These are phyloP conservation scores for Biscogniauxia marginata DNA, from an alignment of 2,329 filamentous ascomycete genomes.

Conservation along the genomic window DNA sequence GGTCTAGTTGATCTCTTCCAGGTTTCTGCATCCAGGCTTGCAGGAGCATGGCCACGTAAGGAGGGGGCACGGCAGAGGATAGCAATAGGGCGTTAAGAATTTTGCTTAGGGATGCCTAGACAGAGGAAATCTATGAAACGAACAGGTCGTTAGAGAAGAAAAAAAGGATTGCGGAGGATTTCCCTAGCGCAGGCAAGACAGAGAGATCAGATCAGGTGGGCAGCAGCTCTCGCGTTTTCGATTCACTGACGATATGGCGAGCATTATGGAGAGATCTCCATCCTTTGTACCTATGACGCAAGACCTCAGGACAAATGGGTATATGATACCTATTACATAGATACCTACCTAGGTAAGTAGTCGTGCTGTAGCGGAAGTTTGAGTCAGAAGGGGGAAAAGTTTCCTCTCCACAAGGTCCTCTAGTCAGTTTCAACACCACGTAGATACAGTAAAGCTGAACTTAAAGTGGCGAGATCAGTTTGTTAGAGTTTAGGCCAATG, in stretches of 20 bases:
- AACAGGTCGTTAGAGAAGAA: not conserved
- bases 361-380: not conserved
- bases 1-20: not conserved
- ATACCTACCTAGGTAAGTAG: not conserved
- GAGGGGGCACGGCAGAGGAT: not conserved
- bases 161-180: not conserved
- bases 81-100: not conserved
- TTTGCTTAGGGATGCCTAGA: not conserved
- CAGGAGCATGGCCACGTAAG: not conserved
- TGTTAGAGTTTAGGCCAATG: not conserved
- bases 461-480: not conserved
- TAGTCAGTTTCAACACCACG: not conserved
- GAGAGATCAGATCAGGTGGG: not conserved
- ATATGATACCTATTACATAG: not conserved
- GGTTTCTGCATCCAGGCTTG: not conserved
- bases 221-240: not conserved
- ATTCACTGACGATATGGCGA: not conserved
- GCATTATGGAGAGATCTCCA: too few relatives aligned
- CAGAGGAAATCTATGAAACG: not conserved
- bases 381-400: not conserved
- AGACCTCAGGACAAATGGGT: too few relatives aligned
- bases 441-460: not conserved
- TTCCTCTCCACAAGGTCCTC: not conserved
- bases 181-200: not conserved
- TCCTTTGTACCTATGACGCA: too few relatives aligned